phyloP scores from a whole-genome alignment of 2,329 filamentous ascomycete species.

The Verticillium alfalfae region DNA sequence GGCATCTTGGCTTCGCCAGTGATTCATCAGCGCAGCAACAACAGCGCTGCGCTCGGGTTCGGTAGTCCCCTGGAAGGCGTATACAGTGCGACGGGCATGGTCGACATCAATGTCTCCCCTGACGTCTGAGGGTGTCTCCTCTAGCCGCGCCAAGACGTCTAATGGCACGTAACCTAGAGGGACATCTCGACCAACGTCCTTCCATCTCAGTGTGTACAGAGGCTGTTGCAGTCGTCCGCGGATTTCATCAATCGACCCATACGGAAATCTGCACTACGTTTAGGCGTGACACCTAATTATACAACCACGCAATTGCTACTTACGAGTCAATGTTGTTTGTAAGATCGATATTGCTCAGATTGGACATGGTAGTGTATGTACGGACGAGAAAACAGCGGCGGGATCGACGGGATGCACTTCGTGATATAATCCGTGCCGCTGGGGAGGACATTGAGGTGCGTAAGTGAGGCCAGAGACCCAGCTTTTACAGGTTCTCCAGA shows the following conservation, averaged over 20 bases:
- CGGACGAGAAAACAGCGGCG: neutral
- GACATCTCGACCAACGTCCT: slow-evolving; percentile 54
- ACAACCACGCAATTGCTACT: slow-evolving; percentile 16
- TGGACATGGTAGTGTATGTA: neutral
- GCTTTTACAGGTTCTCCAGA: too few species aligned
- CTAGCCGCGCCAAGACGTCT: slow-evolving; percentile 42
- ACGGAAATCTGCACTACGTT: slow-evolving; percentile 62
- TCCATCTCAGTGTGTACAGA: slow-evolving; percentile 63
- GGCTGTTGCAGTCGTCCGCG: slow-evolving; percentile 51
- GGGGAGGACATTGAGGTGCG: neutral
- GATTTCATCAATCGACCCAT: slow-evolving; percentile 54
- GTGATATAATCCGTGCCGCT: neutral
- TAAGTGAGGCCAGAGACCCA: too few species aligned
- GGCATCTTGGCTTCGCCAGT: slow-evolving; percentile 63
- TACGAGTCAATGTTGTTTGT: slow-evolving; percentile 50
- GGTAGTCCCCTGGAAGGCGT: slow-evolving; percentile 52
- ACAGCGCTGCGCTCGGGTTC: slow-evolving; percentile 57
- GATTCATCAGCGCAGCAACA: slow-evolving; percentile 50
- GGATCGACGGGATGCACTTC: too few species aligned
- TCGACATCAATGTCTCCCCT: slow-evolving; percentile 59
- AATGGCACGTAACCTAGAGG: slow-evolving; percentile 59
- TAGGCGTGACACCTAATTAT: neutral
- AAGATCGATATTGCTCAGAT: slow-evolving; percentile 40
- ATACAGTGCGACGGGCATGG: slow-evolving; percentile 54
- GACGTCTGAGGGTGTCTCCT: slow-evolving; percentile 38